Base-by-base conservation (phyloP, 495 filamentous ascomycete genomes). In the Podospora didyma region DNA sequence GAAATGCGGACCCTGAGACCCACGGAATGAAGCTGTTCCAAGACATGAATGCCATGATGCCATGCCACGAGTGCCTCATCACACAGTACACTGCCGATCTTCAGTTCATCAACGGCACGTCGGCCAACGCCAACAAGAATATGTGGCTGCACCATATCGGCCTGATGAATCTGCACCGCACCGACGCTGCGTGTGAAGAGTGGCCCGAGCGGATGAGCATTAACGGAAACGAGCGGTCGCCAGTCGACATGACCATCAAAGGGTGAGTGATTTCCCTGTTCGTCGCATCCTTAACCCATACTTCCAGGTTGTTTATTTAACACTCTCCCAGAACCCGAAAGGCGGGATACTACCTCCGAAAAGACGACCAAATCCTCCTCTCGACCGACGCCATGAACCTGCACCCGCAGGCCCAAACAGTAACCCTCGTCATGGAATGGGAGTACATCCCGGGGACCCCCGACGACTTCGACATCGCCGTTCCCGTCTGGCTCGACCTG, bases 111-210 rank as follows among this genome's bases (percentile, higher is more conserved):
- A 28, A 53, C 21, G 56, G 56, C 44, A 53, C 41, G 16, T 28
- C 49, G 4, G 56, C 56, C 41, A 58, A 58, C 50, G 56, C 56
- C 42, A 58, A 58, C 56, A 53, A 31, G 19, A 24, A 46, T 20
- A 53, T 58, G 35, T 58, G 56, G 56, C 50, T 58, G 41, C 56
- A 58, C 50, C 56, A 58, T 49, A 49, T 21, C 21, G 56, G 56
- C 39, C 42, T 58, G 21, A 53, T 47, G 26, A 58, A 58, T 44
- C 41, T 58, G 21, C 53, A 58, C 50, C 56, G 56, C 31, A 48
- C 56, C 42, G 56, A 53, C 20, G 17, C n/a, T 0, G 41, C 42
- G 6, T 58, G 56, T 44, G 24, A 23, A 10, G 12, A 58, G 11
- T 53, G 56, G 56, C 56, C 56, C 11, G 56, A 58, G 34, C 16